Evolutionary conservation across 2,329 filamentous ascomycete species (phyloP).

Genomic region (Hypoxylon sp.): DNA sequence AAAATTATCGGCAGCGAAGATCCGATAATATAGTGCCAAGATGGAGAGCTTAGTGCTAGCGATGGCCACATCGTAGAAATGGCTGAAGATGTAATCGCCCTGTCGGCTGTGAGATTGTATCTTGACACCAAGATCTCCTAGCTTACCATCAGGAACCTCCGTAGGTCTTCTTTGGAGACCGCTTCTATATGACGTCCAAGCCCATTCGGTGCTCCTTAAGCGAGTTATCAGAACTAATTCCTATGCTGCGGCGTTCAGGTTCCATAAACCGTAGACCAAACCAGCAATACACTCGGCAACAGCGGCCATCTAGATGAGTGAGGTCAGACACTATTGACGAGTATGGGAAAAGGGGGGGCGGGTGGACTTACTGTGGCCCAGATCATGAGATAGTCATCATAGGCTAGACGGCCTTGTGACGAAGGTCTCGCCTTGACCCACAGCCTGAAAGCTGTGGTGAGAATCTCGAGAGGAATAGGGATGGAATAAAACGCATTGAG

Average conservation of each 20-base stretch:
- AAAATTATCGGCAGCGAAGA: constrained; percentile 44
- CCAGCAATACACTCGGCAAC: constrained; percentile 48
- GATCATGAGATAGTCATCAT: constrained; percentile 50
- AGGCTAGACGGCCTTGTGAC: constrained; percentile 40
- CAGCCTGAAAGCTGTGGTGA: constrained; percentile 46
- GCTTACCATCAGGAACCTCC: constrained; percentile 46
- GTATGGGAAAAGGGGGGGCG: background rate
- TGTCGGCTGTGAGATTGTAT: constrained; percentile 27
- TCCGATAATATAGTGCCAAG: constrained; percentile 50
- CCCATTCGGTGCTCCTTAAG: constrained; percentile 46
- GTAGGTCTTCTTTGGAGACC: constrained; percentile 35
- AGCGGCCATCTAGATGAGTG: constrained; percentile 34
- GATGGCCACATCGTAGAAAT: constrained; percentile 51
- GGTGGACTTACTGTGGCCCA: constrained; percentile 49
- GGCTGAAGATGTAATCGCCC: constrained; percentile 52
- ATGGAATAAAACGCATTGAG: constrained; percentile 46
- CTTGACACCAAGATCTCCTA: background rate
- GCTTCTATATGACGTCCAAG: constrained; percentile 49
- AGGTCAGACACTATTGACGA: constrained; percentile 6
- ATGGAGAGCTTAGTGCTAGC: constrained; percentile 51
- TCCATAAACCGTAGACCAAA: constrained; percentile 44
- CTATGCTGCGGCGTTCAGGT: background rate
- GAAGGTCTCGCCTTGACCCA: constrained; percentile 45
- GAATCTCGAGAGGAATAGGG: constrained; percentile 49
- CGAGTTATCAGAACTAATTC: constrained; percentile 23